Conservation (phyloP, 768 basidiomycete species). For the Tulasnella sp. region DNA sequence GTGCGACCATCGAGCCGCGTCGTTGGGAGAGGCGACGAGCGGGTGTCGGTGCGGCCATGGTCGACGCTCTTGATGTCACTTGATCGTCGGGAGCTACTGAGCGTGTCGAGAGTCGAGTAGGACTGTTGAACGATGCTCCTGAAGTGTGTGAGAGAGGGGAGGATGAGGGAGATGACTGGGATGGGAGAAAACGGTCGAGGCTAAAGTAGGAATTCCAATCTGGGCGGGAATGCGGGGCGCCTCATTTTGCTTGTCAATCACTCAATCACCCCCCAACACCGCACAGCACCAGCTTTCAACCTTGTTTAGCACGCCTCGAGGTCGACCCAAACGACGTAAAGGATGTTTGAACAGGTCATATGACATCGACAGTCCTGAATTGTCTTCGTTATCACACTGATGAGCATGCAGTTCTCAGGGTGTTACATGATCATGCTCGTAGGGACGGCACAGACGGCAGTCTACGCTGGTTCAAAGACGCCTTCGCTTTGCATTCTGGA, state of each 20-base stretch:
- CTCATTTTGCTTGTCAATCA: not conserved
- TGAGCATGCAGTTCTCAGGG: too few species aligned
- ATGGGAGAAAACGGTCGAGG: not conserved
- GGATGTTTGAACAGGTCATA: not conserved
- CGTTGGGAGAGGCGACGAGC: conserved; percentile 24
- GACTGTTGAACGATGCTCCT: not conserved
- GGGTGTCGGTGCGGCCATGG: not conserved
- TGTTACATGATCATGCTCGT: too few species aligned
- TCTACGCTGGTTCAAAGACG: not conserved
- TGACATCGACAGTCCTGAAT: not conserved
- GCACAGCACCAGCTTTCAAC: not conserved
- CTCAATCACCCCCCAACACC: not conserved
- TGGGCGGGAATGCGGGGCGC: not conserved
- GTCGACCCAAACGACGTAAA: not conserved
- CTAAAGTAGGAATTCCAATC: not conserved
- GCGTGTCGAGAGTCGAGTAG: not conserved
- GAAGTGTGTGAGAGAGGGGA: not conserved
- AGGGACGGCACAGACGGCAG: too few species aligned
- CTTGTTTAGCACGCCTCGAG: not conserved
- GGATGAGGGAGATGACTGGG: not conserved
- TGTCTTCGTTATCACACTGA: too few species aligned
- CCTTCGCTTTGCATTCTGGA: too few species aligned
- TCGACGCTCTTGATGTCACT: not conserved
- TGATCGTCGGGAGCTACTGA: not conserved
- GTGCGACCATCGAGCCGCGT: conserved; percentile 60